phyloP scores from a whole-genome alignment of 768 basidiomycete species.

The Gautieria morchelliformis region DNA sequence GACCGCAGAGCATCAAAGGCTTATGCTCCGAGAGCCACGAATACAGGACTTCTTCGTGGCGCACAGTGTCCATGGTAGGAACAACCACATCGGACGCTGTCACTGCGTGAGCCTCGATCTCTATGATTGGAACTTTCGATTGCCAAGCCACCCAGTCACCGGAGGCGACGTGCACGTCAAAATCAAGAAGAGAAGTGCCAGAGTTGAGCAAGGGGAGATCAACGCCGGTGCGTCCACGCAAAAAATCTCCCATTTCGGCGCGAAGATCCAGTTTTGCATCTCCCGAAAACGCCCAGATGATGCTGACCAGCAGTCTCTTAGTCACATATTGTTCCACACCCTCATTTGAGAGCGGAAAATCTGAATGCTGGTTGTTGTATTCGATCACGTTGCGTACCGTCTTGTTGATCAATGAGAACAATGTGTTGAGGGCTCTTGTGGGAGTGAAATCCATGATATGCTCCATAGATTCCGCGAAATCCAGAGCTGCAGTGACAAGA shows the following conservation, averaged over 20 bases:
- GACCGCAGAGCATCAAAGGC: conserved; percentile 95
- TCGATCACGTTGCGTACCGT: conserved; percentile 88
- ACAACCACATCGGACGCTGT: conserved; percentile 96
- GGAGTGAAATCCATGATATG: conserved; percentile 99
- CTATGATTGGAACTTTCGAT: conserved; percentile 83
- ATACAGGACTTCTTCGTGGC: conserved; percentile 97
- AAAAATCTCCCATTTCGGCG: conserved; percentile 80
- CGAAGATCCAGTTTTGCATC: conserved; percentile 89
- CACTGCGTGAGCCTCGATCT: conserved; percentile 94
- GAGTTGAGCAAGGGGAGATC: conserved; percentile 71
- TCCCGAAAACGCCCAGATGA: conserved; percentile 98
- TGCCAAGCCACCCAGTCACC: conserved; percentile 94
- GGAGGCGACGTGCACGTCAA: conserved; percentile 77
- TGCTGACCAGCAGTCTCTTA: conserved; percentile 80
- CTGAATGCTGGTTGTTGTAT: conserved; percentile 89
- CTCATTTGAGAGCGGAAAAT: conserved; percentile 83
- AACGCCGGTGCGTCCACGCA: conserved; percentile 77
- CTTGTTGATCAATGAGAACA: conserved; percentile 97
- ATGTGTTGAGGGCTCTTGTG: conserved; percentile 85
- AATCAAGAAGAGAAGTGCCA: conserved; percentile 87
- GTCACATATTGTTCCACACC: conserved; percentile 85
- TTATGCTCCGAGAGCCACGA: conserved; percentile 99
- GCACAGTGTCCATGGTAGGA: conserved; percentile 95
- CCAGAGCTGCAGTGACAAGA: conserved; percentile 69
- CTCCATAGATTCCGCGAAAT: conserved; percentile 74